phyloP scores from a whole-genome alignment of 768 basidiomycete genomes.

The Postia placenta region DNA sequence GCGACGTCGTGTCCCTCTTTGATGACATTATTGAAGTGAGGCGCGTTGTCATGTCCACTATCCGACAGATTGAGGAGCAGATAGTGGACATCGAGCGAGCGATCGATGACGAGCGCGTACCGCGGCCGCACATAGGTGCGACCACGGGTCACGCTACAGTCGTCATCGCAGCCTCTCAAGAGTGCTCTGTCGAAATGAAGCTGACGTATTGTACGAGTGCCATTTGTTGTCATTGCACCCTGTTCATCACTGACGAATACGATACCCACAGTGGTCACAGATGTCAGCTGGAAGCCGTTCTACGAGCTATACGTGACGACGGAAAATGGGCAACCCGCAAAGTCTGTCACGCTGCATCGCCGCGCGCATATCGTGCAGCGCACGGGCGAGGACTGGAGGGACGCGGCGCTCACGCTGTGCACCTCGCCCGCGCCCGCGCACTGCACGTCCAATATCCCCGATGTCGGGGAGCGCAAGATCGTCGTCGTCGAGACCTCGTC shows the following conservation, averaged over 20 bases:
- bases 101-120: not conserved
- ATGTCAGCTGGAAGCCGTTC: not conserved
- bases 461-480: not conserved
- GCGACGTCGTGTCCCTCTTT: not conserved
- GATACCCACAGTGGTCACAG: not conserved
- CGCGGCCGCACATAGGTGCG: not conserved
- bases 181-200: not conserved
- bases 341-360: not conserved
- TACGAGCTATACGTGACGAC: not conserved
- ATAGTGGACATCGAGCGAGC: not conserved
- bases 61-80: not conserved
- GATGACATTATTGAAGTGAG: not conserved
- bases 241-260: not conserved
- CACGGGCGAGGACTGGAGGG: not conserved
- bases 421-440: not conserved
- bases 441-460: not conserved
- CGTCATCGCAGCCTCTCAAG: not conserved
- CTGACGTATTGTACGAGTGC: not conserved
- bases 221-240: not conserved
- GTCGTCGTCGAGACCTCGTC: no score
- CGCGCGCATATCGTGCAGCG: not conserved
- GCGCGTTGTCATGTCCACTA: not conserved
- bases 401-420: not conserved
- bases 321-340: not conserved
- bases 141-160: not conserved